Percentiles rank a stretch among this genome's conserved stretches.
Evolutionary conservation across 441 rosid genomes (phyloP).

Genomic region (Mallotus japonicus): DNA sequence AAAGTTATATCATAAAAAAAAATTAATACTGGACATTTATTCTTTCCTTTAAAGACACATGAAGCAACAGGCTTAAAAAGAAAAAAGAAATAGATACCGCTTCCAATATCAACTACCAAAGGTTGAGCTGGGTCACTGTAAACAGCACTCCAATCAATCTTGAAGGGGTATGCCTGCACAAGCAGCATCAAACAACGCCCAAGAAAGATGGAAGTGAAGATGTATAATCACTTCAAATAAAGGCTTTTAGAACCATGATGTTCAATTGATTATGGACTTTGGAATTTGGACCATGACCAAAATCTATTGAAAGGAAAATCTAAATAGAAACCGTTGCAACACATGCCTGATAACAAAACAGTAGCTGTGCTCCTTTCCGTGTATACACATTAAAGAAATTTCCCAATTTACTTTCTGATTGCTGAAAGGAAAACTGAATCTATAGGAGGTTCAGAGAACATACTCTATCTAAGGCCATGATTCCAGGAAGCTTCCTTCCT

Average conservation of each 20-base stretch:
- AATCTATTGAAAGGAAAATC: conserved; percentile 7
- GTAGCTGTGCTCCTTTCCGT: background rate
- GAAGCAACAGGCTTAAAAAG: conserved; percentile 5
- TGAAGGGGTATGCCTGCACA: conserved; percentile 63
- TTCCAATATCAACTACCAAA: conserved; percentile 70
- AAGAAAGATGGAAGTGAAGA: conserved; percentile 12
- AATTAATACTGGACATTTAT: background rate
- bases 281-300: background rate
- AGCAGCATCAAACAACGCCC: conserved; percentile 15
- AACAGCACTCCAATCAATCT: conserved; percentile 52
- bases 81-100: conserved; percentile 41
- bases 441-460: conserved; percentile 20
- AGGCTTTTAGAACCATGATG: background rate
- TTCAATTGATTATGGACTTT: background rate
- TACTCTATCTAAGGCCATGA: conserved; percentile 71
- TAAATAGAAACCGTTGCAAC: background rate
- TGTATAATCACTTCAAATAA: background rate
- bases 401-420: background rate
- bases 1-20: background rate
- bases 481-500: conserved; percentile 63
- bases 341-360: background rate
- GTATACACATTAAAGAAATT: background rate
- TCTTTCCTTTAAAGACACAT: background rate
- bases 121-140: conserved; percentile 47
- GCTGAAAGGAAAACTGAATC: conserved; percentile 12